Base-by-base conservation (phyloP, 345 rosid genomes). In the Citrus australasica region DNA sequence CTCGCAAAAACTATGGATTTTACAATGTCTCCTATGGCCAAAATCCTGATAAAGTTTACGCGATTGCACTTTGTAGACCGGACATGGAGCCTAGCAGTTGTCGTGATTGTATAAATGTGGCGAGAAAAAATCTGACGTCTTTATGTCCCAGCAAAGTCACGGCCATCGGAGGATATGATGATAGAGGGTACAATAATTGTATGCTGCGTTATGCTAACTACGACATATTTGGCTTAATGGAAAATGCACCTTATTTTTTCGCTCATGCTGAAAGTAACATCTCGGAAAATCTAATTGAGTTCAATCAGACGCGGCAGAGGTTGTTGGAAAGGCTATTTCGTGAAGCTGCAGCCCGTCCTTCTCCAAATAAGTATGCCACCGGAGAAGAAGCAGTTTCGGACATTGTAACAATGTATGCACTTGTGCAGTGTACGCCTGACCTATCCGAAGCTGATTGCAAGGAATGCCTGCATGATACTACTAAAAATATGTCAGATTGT, bases 341-440 rank as follows among this genome's bases (percentile, higher is more conserved):
- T 3, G 38, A 4, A 38, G 83, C 90, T 1, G 82, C 80, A 1
- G 64, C 81, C 21, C 84, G 86, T 8, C 83, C 81, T 40, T 53
- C 82, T 4, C 69, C 71, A 10, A 76, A 85, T 53, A 89, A 89
- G 63, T 91, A 82, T n/a, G 92, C 92, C 1, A 71, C 83, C 0
- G 89, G 89, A 16, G 71, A 69, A 9, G 8, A 62, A 0, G 71
- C 53, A 4, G 76, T 63, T 2, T 13, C 69, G 0, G 79, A n/a
- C 3, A 83, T 21, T 25, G 1, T 21, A 10, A 80, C 11, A 1
- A 72, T 88, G 55, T 88, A 55, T 0, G 94, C 78, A n/a, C 83
- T 76, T 30, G 76, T 53, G 5, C 93, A 89, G 9, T 88, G 95
- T 63, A 82, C 82, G 9, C 89, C 90, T 2, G 87, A 89, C 72